Evolutionary conservation across 352 stramenopile genomes (phyloP).

Genomic region (Globisporangium middletonii): DNA sequence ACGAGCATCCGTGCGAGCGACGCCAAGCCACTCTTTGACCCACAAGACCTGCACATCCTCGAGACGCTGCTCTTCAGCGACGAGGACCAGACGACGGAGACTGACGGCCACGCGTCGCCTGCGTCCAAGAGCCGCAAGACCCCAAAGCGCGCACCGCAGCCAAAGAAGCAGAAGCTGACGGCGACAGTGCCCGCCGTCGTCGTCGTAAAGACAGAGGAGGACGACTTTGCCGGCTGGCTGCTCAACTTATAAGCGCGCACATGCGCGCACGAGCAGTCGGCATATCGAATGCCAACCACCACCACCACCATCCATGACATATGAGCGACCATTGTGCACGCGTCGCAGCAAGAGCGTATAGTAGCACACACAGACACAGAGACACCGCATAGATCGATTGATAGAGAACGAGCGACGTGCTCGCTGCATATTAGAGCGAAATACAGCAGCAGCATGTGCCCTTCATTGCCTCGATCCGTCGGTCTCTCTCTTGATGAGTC

Average conservation of each 20-base stretch:
- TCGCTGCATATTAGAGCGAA: no score
- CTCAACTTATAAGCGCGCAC: not conserved
- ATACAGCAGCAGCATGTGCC: no score
- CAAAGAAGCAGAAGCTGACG: not conserved
- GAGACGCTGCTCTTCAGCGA: constrained; percentile 50
- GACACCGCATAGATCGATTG: no score
- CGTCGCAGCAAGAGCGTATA: no score
- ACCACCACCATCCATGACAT: no score
- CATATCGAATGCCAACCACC: constrained; percentile 10
- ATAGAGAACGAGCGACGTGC: no score
- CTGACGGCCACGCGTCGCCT: constrained; percentile 5
- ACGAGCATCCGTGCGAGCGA: constrained; percentile 2
- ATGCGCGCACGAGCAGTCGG: no score
- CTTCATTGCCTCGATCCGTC: no score
- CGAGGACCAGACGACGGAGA: constrained; percentile 32
- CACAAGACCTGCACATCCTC: constrained; percentile 42
- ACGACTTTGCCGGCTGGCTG: not conserved
- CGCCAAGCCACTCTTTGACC: constrained; percentile 28
- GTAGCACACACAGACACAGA: no score
- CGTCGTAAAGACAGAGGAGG: not conserved
- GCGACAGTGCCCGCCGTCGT: not conserved
- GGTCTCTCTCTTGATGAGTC: no score
- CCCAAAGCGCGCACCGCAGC: not conserved
- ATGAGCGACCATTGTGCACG: no score
- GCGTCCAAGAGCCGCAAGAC: not conserved